Base-by-base conservation (phyloP, 768 basidiomycete species). In the Melanogaster broomeanus region DNA sequence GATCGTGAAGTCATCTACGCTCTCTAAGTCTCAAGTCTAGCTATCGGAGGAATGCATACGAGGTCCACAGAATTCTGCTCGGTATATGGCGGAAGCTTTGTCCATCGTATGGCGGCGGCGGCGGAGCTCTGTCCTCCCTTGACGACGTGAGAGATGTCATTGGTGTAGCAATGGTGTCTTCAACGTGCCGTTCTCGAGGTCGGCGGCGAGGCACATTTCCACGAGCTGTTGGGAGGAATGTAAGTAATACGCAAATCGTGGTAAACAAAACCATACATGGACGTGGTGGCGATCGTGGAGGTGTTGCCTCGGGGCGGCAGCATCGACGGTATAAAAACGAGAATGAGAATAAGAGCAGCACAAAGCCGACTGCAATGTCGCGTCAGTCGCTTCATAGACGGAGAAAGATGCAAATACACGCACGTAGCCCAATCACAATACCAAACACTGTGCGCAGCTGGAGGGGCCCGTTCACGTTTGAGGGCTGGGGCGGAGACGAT, bases 391-490 rank as follows among this genome's bases (percentile, higher is more conserved):
- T 13, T 12, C 24, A 7, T 18, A 42, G 31, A 50, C 9, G 25
- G 31, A 37, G 5, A 12, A 37, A 37, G 7, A 18, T 6, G 6
- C 19, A 2, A 7, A 0, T 15, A 42, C 19, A 48, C 59, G 15
- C 37, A 63, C 62, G 49, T 30, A 58, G 16, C 12, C 62, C 49
- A 6, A 61, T 15, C 25, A 58, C 46, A 25, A 58, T 56, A 1
- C 40, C 49, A 2, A 47, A 1, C 19, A 63, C 49, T 1, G 62
- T 63, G 18, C 27, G 13, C 18, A 21, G 24, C 31, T 61, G 53
- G 2, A 61, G 49, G 6, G 42, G 11, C 19, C 42, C 51, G 4
- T 5, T 22, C 2, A 7, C 18, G 18, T 6, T 37, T 7, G 35
- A 19, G 35, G 18, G 7, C n/a, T 18, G 18, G n/a, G 18, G 8